phyloP scores from a whole-genome alignment of 768 basidiomycete genomes.

The Chlorophyllum brunneum region DNA sequence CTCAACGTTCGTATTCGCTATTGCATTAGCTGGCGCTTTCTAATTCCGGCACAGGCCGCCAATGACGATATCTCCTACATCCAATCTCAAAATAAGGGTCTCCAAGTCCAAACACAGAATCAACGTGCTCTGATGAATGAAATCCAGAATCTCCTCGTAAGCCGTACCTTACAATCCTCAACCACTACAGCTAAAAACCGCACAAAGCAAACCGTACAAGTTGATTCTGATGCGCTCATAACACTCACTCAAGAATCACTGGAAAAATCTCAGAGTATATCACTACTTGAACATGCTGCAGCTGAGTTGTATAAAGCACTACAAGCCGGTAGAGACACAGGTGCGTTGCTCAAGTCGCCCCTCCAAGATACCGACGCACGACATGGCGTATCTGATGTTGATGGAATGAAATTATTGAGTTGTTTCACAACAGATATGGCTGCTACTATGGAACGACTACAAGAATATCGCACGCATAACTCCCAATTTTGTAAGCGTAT shows the following conservation, averaged over 20 bases:
- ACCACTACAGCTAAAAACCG: not conserved
- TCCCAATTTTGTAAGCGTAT: slow-evolving; percentile 91
- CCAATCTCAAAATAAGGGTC: slow-evolving; percentile 92
- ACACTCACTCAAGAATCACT: slow-evolving; percentile 87
- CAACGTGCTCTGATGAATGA: slow-evolving; percentile 83
- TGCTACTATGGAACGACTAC: slow-evolving; percentile 90
- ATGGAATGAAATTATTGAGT: not conserved
- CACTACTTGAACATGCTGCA: slow-evolving; percentile 76
- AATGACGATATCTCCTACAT: slow-evolving; percentile 94
- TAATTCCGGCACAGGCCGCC: slow-evolving; percentile 61
- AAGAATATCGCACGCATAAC: slow-evolving; percentile 89
- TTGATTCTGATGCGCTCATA: slow-evolving; percentile 70
- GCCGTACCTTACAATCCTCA: slow-evolving; percentile 16
- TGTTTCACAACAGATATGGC: slow-evolving; percentile 68
- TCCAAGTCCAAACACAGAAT: slow-evolving; percentile 97
- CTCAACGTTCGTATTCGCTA: slow-evolving; percentile 63
- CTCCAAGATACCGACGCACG: too few species aligned
- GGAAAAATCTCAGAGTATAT: slow-evolving; percentile 73
- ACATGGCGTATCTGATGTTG: not conserved
- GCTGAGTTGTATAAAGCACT: slow-evolving; percentile 93
- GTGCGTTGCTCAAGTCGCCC: slow-evolving; percentile 33
- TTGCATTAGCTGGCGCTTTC: not conserved
- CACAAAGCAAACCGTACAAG: slow-evolving; percentile 87
- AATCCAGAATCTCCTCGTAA: slow-evolving; percentile 81
- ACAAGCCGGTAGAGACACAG: slow-evolving; percentile 84